Base-by-base conservation (phyloP, 129 eudicot species). In the Pittosporum tobira region DNA sequence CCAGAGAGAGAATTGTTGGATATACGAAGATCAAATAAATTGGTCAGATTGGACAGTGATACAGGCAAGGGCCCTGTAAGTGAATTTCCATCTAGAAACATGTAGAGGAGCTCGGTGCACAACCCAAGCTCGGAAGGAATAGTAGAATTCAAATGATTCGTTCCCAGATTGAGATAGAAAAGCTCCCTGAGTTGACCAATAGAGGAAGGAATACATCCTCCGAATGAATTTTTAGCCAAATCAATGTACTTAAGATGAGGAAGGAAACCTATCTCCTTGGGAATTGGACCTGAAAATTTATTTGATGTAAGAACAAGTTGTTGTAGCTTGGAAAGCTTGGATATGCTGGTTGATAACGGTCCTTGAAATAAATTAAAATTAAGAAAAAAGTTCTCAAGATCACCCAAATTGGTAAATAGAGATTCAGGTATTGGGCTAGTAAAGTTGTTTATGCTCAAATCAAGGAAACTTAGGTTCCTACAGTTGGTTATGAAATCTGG, bases 1-100 rank as follows among this genome's bases (percentile, higher is more conserved):
- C 96, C 94, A 0, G 85, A 81, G n/a, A 88, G 67, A 38, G n/a
- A 34, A 44, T 88, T 88, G n/a, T 72, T 73, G 0, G 91, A 84
- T 51, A 88, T 51, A 6, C 75, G 84, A 51, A 88, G 34, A 3
- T 71, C 45, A 61, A 74, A 47, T 34, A 88, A 64, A 37, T 23
- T 31, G 43, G 78, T 80, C 77, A 88, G 69, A 47, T 71, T 81
- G 26, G 88, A 62, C 34, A 88, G 63, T 14, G 88, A 71, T 57
- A 59, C 36, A 12, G 96, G 96, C 72, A 88, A 62, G 14, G 38
- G 57, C 2, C 96, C 96, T 0, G 71, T 42, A n/a, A 88, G 64
- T 18, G 81, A 72, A 69, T 84, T 88, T 22, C 10, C 51, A 22
- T 81, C 85, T 1, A 84, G 76, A 34, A 79, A 84, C 65, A 88